Base-by-base conservation (phyloP, 148 eudicot genomes). In the Amaranthus palmeri region DNA sequence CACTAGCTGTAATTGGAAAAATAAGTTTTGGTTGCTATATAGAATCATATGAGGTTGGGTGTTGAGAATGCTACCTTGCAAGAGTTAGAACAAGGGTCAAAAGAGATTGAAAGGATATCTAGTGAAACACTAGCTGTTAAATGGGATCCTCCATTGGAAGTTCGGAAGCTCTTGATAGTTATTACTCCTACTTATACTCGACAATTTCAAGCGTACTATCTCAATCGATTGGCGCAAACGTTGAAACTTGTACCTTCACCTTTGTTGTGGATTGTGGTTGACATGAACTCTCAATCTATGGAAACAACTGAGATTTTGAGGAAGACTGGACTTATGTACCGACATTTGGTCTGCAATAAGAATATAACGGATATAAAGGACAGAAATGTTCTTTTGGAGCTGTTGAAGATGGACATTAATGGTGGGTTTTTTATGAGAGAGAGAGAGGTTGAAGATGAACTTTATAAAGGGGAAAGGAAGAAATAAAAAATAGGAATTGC, bases 251-350 rank as follows among this genome's bases (percentile, higher is more conserved):
- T 92, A 11, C 88, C 79, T 45, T 73, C 89, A 57, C 96, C 93
- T 65, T 77, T 90, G 77, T 42, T 92, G 68, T 92, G 97, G 97
- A 78, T 92, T 45, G 93, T 92, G 25, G 91, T 92, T 72, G 97
- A 92, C 51, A 88, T 90, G 93, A 79, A 74, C 49, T 78, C 84
- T 70, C 93, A 86, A 80, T 88, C 96, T 65, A 69, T 74, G 7
- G 96, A 85, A 81, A 88, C 91, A 61, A 84, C 93, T 51, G 88
- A 83, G 18, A 70, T 86, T 50, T 80, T 92, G 85, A 88, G 93
- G 80, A 87, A 81, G 71, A 83, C 79, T 9, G 96, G 97, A 25
- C 88, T 92, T 73, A 83, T 88, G 86, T 92, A 88, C 79, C 77
- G 97, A 79, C 97, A 92, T 81, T 84, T 92, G 25, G 91, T 84